Conservation (phyloP, 352 stramenopile species). For the Globisporangium uncinulatum region DNA sequence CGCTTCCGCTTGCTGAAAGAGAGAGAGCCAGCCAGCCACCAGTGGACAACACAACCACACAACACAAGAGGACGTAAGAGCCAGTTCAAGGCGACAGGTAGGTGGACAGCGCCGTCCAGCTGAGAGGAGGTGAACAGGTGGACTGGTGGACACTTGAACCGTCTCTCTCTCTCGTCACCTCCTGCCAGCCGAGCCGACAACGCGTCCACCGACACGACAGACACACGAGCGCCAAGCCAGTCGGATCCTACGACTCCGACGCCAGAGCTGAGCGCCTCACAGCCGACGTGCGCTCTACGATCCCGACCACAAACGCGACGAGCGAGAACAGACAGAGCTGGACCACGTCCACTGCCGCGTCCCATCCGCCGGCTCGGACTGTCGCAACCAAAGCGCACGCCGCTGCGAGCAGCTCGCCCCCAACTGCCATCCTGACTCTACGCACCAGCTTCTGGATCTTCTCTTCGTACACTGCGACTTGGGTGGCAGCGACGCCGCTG, state of each 20-base stretch:
- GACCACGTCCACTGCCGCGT: conserved; percentile 1
- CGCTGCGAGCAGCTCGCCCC: conserved; percentile 3
- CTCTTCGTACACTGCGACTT: conserved; percentile 69
- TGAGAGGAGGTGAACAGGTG: background rate
- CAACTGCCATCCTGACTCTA: conserved; percentile 2
- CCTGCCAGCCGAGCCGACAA: background rate
- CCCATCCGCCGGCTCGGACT: conserved; percentile 5
- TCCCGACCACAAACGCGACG: conserved; percentile 9
- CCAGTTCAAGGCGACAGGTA: background rate
- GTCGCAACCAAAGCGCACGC: conserved; percentile 2
- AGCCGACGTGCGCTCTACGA: background rate
- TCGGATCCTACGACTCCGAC: background rate
- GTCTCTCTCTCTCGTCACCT: background rate
- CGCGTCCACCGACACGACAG: background rate
- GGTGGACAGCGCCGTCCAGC: background rate
- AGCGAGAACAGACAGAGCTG: conserved; percentile 10
- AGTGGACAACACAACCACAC: conserved; percentile 1
- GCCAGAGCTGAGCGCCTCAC: background rate
- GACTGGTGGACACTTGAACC: background rate
- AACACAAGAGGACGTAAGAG: background rate
- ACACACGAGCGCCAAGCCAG: conserved; percentile 2
- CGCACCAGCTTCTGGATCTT: conserved; percentile 64
- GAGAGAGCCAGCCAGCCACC: conserved; percentile 1
- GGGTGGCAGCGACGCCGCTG: conserved; percentile 36
- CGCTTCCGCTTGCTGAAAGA: conserved; percentile 38